Evolutionary conservation across 169 alveolate species (phyloP), one percentile per base, ranked within the genome.

Genomic region (Plasmodium ovale): DNA sequence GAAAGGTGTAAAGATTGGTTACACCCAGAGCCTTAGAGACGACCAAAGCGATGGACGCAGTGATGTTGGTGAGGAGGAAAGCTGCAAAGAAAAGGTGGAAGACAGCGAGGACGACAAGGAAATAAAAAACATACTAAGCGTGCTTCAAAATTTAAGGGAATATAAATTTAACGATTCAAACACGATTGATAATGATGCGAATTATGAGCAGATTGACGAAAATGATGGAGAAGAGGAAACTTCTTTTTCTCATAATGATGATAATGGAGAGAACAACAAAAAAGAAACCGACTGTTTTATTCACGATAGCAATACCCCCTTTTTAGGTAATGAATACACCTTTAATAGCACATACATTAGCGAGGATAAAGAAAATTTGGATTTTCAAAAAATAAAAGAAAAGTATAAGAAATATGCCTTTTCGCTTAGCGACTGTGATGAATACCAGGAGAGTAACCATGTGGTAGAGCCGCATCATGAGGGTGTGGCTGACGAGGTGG

Each of bases 71-170:
- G 16, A n/a, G 2, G 56, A 21, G 16, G 16, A 47, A 47, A 47
- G 56, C 56, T 5, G 19, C 16, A 47, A 47, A 47, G 56, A 47
- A 5, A 1, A 5, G 12, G 56, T n/a, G 12, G 56, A 47, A 47
- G 54, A 77, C 27, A 77, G 82, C 53, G 90, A 82, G 31, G 90
- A 59, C 27, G 90, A 82, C 42, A 65, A 64, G 0, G 90, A 82
- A 65, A 82, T 82, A 53, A 82, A 64, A 68, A 64, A 37, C 7
- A 82, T 82, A 31, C 23, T 82, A 51, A 42, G 51, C 44, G 82
- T 65, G 42, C 58, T 82, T 29, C 60, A 82, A 27, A 82, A 82
- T 82, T 65, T 82, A 53, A 82, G 44, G 51, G 58, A 82, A 16
- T 82, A 82, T 47, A 82, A 82, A 51, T 82, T 82, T 82, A 25